Conservation (phyloP, 129 eudicot species). For the Tagetes patula region DNA sequence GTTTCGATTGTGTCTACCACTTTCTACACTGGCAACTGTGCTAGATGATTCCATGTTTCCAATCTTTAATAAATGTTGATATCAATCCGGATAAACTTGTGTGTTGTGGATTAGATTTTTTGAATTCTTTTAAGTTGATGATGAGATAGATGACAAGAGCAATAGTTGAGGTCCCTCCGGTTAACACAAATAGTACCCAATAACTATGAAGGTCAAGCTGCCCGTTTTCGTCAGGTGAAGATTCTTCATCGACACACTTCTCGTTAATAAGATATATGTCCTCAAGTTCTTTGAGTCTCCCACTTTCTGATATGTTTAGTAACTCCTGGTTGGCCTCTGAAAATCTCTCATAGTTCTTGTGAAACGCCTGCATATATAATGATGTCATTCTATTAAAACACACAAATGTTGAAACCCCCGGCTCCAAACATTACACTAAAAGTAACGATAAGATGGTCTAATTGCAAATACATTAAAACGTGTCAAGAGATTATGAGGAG, state of each 20-base stretch:
- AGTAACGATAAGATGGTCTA: too few relatives aligned
- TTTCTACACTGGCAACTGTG: conserved; percentile 32
- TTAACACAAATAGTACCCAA: conserved; percentile 44
- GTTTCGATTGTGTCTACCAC: conserved; percentile 33
- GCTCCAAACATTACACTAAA: too few relatives aligned
- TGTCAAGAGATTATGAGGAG: background rate
- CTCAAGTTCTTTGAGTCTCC: conserved; percentile 36
- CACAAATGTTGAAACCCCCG: too few relatives aligned
- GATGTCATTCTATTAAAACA: too few relatives aligned
- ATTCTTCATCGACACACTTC: conserved; percentile 39
- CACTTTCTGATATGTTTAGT: conserved; percentile 36
- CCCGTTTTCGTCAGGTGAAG: conserved; percentile 29
- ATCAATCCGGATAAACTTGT: background rate
- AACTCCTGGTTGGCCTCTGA: conserved; percentile 42
- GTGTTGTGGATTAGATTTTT: conserved; percentile 21
- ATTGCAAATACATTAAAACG: too few relatives aligned
- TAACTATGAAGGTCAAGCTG: conserved; percentile 45
- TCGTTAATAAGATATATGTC: conserved; percentile 21
- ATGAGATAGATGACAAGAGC: conserved; percentile 31
- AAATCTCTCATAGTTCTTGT: conserved; percentile 27
- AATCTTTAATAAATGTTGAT: conserved; percentile 24
- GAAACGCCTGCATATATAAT: conserved; percentile 41
- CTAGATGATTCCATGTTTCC: conserved; percentile 31
- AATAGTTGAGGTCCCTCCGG: conserved; percentile 48
- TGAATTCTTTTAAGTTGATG: conserved; percentile 13